Base-by-base conservation (phyloP, 176 grass and related monocot species). In the Stipa capillata region DNA sequence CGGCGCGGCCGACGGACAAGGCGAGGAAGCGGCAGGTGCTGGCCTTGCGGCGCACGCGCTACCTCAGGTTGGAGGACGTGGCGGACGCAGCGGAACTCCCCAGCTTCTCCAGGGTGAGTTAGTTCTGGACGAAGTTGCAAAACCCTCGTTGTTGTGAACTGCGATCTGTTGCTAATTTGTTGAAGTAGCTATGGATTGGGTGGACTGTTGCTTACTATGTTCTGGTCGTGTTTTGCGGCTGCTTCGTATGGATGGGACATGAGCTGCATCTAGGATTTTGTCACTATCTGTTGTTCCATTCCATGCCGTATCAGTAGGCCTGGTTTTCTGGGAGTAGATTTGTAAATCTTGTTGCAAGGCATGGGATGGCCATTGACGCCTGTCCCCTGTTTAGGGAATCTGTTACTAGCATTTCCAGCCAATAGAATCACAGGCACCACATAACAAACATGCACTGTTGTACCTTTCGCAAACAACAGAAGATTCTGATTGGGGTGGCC, bases 11-110 rank as follows among this genome's bases (percentile, higher is more conserved):
- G 34, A 76, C 64, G 67, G 68, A 78, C 54, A 82, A 47, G 60
- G 17, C 79, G 37, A 79, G 51, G 72, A 83, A 88, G 90, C 60
- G 81, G 48, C 87, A 86, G 72, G 84, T 93, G 66, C 74, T 84
- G 76, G 57, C 71, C 6, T 72, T 84, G 66, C 90, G 93, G 72
- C 87, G 88, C 37, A 64, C 85, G 35, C 66, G 91, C 79, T 93
- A 69, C 85, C 78, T 93, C 60, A 82, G 56, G 45, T 61, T 79
- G 52, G 88, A 93, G 33, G 90, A 87, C 57, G 90, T 93, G 8
- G 66, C 29, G 17, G 36, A 92, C 80, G 63, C 69, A 6, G 79
- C 72, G 17, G 87, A 92, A 63, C 85, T 96, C 60, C 90, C 93
- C 21, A 86, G 74, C 78, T 93, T 90, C 72, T 63, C 57, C 40